Evolutionary conservation across 163 green algal species (phyloP).

Genomic region (Chlamydomonas reinhardtii): DNA sequence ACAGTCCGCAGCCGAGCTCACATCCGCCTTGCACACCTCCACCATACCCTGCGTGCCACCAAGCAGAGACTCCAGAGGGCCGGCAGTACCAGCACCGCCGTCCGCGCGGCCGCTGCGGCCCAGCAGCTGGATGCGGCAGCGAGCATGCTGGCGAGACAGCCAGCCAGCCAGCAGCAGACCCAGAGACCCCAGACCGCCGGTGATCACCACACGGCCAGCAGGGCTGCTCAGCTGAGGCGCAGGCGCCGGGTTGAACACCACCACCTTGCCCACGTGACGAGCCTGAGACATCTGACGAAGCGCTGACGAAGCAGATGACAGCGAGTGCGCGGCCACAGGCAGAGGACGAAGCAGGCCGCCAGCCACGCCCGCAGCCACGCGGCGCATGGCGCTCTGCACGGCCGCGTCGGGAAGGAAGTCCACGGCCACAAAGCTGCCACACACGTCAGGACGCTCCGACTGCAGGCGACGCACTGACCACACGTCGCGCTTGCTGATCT

Average conservation of each 20-base stretch:
- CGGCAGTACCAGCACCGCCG: background rate
- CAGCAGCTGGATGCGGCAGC: slow-evolving; percentile 64
- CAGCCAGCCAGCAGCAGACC: slow-evolving; percentile 57
- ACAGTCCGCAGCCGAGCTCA: slow-evolving; percentile 36
- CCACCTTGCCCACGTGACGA: slow-evolving; percentile 81
- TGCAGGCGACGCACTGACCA: slow-evolving; percentile 64
- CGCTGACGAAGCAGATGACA: slow-evolving; percentile 63
- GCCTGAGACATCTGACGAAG: slow-evolving; percentile 81
- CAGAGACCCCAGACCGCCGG: slow-evolving; percentile 65
- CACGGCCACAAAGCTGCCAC: slow-evolving; percentile 69
- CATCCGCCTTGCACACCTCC: slow-evolving; percentile 38
- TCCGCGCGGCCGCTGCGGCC: slow-evolving; percentile 66
- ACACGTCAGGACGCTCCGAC: slow-evolving; percentile 66
- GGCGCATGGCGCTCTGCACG: slow-evolving; percentile 51
- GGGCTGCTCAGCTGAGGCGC: background rate
- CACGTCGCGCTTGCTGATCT: slow-evolving; percentile 86
- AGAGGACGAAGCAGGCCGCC: slow-evolving; percentile 51
- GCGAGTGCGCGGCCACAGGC: slow-evolving; percentile 45
- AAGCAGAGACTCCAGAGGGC: background rate
- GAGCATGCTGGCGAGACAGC: slow-evolving; percentile 64
- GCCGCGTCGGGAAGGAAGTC: slow-evolving; percentile 73
- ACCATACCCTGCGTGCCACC: background rate
- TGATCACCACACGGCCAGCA: slow-evolving; percentile 55
- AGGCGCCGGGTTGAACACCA: slow-evolving; percentile 52
- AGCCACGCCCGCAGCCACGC: slow-evolving; percentile 53